Percentiles rank a stretch among this genome's conserved stretches.
phyloP scores from a whole-genome alignment of 352 stramenopile species.

The Phytophthora chlamydospora region DNA sequence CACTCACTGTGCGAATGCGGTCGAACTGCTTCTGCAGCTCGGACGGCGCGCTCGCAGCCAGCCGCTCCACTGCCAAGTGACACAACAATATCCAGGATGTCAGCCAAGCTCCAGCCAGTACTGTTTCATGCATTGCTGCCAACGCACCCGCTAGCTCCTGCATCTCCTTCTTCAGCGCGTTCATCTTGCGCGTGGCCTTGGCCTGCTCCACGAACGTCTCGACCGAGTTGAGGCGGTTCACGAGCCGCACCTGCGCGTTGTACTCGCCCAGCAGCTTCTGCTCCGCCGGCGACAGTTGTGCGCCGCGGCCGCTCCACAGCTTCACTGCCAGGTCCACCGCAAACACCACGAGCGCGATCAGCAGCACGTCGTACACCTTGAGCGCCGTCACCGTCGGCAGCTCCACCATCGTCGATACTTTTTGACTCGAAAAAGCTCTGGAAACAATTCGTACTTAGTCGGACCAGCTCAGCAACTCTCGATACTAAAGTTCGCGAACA shows the following conservation, averaged over 20 bases:
- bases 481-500: slow-evolving; percentile 3
- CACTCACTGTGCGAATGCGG: slow-evolving; percentile 70
- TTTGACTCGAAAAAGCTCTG: not conserved
- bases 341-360: slow-evolving; percentile 67
- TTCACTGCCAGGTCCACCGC: slow-evolving; percentile 55
- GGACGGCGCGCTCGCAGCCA: slow-evolving; percentile 68
- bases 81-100: slow-evolving; percentile 15
- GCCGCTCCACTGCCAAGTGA: slow-evolving; percentile 57
- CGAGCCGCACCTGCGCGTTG: slow-evolving; percentile 79
- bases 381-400: slow-evolving; percentile 57
- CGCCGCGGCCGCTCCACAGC: slow-evolving; percentile 56
- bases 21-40: slow-evolving; percentile 78
- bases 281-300: slow-evolving; percentile 62
- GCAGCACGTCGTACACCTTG: slow-evolving; percentile 74
- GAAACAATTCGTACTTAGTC: slow-evolving; percentile 34
- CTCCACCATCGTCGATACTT: slow-evolving; percentile 28
- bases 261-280: slow-evolving; percentile 65
- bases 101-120: not conserved
- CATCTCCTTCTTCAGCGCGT: slow-evolving; percentile 85
- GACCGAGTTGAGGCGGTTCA: slow-evolving; percentile 87
- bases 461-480: not conserved
- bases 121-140: not conserved
- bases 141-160: slow-evolving; percentile 74
- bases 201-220: slow-evolving; percentile 90
- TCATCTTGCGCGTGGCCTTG: slow-evolving; percentile 88